A percentile compares a stretch with the other conserved stretches of the same genome.
These are phyloP conservation scores for Trichoderma guizhouense DNA, from an alignment of 2,329 filamentous ascomycete species.

Conservation along the genomic window DNA sequence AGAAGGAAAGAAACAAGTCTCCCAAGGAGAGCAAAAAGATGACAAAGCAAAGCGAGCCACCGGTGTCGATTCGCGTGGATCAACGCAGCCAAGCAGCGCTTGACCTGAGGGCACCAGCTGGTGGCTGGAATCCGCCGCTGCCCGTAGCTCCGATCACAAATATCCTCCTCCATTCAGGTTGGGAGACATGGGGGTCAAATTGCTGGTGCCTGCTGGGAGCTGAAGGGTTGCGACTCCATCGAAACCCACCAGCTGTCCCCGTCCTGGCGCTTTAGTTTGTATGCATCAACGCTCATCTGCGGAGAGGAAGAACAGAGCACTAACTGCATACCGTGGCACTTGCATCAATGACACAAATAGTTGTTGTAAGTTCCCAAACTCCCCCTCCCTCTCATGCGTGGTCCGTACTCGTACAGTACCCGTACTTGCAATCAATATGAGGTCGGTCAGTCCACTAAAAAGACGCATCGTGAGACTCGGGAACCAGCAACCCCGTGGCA, in stretches of 20 bases:
- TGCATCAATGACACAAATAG: not conserved
- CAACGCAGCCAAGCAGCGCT: not conserved
- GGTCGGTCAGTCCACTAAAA: slow-evolving; percentile 4
- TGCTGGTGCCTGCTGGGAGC: not conserved
- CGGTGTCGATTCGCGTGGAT: not conserved
- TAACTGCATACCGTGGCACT: not conserved
- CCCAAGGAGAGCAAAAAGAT: not conserved
- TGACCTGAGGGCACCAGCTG: not conserved
- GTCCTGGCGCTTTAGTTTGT: not conserved
- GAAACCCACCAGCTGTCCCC: slow-evolving; percentile 3
- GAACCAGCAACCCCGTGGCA: not conserved
- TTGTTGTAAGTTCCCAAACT: not conserved
- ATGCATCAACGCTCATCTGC: not conserved
- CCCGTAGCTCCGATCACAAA: not conserved
- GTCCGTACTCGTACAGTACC: not conserved
- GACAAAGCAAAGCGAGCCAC: not conserved
- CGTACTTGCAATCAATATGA: slow-evolving; percentile 9
- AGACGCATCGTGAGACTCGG: slow-evolving; percentile 4
- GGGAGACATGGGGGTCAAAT: not conserved
- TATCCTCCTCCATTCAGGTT: not conserved
- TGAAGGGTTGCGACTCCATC: slow-evolving; percentile 6
- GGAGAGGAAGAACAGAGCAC: slow-evolving; percentile 8
- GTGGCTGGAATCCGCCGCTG: not conserved
- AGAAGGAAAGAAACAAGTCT: not conserved
- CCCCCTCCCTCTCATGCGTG: slow-evolving; percentile 1